Conservation (phyloP, 371 early-diverging fungal species). For the Mortierella sp. region DNA sequence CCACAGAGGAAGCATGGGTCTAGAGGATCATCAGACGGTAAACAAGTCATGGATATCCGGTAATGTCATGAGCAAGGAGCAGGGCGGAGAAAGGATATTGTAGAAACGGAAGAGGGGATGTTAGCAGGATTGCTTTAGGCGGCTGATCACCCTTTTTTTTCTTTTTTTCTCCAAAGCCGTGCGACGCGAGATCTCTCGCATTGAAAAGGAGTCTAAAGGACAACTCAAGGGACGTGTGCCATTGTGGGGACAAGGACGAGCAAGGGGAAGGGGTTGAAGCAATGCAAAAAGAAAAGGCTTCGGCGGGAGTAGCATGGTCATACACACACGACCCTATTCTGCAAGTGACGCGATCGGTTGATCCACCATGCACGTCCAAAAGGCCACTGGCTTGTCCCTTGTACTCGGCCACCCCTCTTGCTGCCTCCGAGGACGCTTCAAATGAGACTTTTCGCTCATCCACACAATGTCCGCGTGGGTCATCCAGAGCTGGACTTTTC, state of each 20-base stretch:
- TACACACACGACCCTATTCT: not conserved
- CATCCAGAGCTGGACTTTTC: no score
- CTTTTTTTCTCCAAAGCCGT: not conserved
- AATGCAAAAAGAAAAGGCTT: not conserved
- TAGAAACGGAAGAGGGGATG: not conserved
- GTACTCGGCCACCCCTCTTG: no score
- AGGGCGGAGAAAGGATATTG: not conserved
- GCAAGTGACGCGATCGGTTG: no score
- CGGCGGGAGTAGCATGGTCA: not conserved
- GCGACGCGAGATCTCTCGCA: no score
- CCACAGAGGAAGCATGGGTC: conserved; percentile 48
- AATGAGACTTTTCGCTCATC: no score
- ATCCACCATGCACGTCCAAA: no score
- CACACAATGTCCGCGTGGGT: no score
- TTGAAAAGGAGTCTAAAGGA: no score
- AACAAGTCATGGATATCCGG: not conserved
- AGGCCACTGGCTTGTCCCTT: no score
- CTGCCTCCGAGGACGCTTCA: no score
- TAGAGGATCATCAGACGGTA: conserved; percentile 1
- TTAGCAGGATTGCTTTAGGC: not conserved
- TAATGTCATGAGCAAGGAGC: not conserved
- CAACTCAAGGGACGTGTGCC: not conserved
- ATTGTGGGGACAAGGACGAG: not conserved
- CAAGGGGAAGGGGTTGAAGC: not conserved
- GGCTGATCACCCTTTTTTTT: not conserved